Conservation (phyloP, 805 yeast species). For the Huiozyma naganishii region DNA sequence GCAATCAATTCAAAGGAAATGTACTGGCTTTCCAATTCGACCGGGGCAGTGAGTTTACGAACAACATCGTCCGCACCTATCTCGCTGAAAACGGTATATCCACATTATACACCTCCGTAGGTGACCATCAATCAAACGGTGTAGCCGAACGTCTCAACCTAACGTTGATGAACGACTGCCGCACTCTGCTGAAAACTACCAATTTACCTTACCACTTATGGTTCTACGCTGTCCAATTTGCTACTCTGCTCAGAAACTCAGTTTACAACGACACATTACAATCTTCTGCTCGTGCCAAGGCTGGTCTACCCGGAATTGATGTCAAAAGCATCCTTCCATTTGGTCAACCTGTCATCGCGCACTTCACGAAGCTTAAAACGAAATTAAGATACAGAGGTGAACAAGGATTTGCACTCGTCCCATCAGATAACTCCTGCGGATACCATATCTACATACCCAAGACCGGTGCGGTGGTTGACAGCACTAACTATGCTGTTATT, state of each 20-base stretch:
- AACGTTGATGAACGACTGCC: constrained; percentile 8
- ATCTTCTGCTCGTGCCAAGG: neutral
- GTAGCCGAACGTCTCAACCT: constrained; percentile 8
- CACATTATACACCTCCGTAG: constrained; percentile 4
- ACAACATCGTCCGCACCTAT: neutral
- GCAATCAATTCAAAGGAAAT: constrained; percentile 1
- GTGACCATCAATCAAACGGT: constrained; percentile 6
- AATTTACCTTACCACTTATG: constrained; percentile 5
- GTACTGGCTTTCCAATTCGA: constrained; percentile 5
- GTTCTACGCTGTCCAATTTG: constrained; percentile 7
- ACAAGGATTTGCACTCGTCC: constrained; percentile 2
- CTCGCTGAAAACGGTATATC: neutral
- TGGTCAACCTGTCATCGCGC: constrained; percentile 7
- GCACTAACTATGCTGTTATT: neutral
- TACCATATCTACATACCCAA: constrained; percentile 2
- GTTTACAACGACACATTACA: neutral
- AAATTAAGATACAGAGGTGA: constrained; percentile 1
- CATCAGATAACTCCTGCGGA: constrained; percentile 3
- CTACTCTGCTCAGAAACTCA: constrained; percentile 4
- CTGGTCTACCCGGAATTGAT: constrained; percentile 4
- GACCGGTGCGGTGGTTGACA: neutral
- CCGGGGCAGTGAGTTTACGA: constrained; percentile 7
- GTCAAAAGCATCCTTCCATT: constrained; percentile 3
- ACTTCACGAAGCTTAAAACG: neutral
- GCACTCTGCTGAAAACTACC: constrained; percentile 2